Base-by-base conservation (phyloP, 1,284 basidiomycete genomes). In the Leccinum subspadiceum region DNA sequence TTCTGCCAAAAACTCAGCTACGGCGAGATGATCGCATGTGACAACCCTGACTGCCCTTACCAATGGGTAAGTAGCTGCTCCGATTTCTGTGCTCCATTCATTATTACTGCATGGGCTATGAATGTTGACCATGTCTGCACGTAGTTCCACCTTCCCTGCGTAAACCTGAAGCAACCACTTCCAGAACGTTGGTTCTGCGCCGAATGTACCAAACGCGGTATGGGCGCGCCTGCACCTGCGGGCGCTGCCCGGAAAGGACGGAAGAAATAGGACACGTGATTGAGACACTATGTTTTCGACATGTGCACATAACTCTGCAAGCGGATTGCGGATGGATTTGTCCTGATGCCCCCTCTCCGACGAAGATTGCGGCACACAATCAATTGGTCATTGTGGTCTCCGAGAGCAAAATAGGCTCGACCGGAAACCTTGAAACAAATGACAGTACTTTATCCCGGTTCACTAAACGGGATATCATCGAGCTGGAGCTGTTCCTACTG, bases 11-110 rank as follows among this genome's bases (percentile, higher is more conserved):
- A 84, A 68, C 78, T 81, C 60, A 86, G 84, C 52, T 85, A 84
- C 60, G 86, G 86, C 58, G 84, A 87, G 81, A 89, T 89, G 87
- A 84, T 89, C 62, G 87, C 80, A 49, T 89, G 87, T 69, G 87
- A 89, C 68, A 85, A 85, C 65, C 74, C 80, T n/a, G 77, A 78
- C 7, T 89, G 87, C 73, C 79, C 77, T n/a, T 86, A 82, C 71
- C 84, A 89, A 81, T 89, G 87, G 87, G 87, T 87, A 62, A 78
- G 85, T 78, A 12, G 10, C 17, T 64, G 37, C 54, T 22, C 58
- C 48, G 33, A 56, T 49, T 50, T 17, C 35, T 31, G 39, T 46
- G 53, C 49, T 29, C 50, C 33, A 7, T 48, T 54, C 24, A 31
- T 54, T 46, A 50, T 68, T 53, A 58, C 54, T 35, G n/a, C 13